A percentile compares a stretch with the other conserved stretches of the same genome.
Evolutionary conservation across 805 yeast species (phyloP).

Genomic region (Yarrowia sp.): DNA sequence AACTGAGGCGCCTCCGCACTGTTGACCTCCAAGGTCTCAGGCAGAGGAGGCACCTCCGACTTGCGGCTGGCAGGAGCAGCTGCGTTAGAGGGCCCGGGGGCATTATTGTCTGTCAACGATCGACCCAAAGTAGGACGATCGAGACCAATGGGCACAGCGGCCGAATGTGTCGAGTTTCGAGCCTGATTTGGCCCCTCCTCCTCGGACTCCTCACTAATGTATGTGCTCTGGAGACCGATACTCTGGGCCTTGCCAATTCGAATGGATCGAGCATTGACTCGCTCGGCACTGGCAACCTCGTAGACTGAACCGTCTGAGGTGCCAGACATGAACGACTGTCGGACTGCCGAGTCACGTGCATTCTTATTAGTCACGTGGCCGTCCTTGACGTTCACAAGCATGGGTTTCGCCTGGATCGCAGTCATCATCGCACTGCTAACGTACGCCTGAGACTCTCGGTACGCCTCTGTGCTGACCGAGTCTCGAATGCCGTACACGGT

Average conservation of each 20-base stretch:
- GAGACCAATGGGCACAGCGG: conserved; percentile 3
- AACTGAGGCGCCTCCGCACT: background rate
- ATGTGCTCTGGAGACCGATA: background rate
- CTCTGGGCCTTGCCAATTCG: conserved; percentile 33
- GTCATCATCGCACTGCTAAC: conserved; percentile 52
- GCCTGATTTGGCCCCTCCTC: background rate
- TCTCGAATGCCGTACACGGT: conserved; percentile 34
- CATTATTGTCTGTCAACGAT: background rate
- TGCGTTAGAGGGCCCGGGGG: too few relatives aligned
- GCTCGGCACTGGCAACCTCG: conserved; percentile 25
- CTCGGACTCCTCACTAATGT: conserved; percentile 11
- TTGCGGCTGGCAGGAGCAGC: background rate
- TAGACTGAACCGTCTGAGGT: conserved; percentile 5
- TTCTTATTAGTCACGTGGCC: background rate
- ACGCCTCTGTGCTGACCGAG: conserved; percentile 42
- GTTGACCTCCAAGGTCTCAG: background rate
- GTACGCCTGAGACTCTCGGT: conserved; percentile 45
- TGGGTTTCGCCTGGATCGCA: conserved; percentile 73
- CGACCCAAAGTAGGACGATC: background rate
- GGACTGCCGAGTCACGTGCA: background rate
- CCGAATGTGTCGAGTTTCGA: background rate
- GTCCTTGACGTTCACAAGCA: conserved; percentile 51
- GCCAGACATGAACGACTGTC: conserved; percentile 5
- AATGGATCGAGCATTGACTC: conserved; percentile 35
- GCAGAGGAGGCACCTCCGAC: conserved; percentile 6